Percentiles rank a stretch among this genome's conserved stretches.
Conservation (phyloP, 331 rosid species). For the Ulmus americana region DNA sequence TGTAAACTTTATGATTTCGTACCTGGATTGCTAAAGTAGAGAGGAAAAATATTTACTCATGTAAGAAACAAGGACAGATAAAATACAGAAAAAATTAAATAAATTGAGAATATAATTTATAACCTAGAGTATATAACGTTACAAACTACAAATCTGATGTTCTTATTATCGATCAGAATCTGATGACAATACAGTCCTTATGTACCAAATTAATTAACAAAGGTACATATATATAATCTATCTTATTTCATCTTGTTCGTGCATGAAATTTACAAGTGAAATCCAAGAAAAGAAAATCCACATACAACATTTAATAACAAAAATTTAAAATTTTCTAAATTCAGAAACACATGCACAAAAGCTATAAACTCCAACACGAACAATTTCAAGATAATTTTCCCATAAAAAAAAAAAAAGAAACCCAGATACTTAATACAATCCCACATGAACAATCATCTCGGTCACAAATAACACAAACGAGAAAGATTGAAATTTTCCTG, state of each 20-base stretch:
- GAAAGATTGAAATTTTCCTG: neutral
- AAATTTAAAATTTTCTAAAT: neutral
- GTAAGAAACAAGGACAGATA: no score
- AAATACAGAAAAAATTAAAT: no score
- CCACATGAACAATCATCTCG: no score
- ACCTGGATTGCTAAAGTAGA: no score
- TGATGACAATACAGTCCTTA: neutral
- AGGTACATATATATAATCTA: neutral
- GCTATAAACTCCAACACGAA: no score
- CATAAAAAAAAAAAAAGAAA: neutral
- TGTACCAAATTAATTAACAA: neutral
- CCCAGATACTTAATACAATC: no score
- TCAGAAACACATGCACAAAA: neutral
- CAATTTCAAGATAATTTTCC: neutral
- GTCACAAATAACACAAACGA: neutral
- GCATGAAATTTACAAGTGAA: neutral
- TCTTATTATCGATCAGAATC: neutral
- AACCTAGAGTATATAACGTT: no score
- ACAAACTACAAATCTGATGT: no score
- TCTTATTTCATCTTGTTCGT: neutral
- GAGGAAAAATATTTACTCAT: no score
- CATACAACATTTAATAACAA: neutral
- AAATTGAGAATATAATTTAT: no score
- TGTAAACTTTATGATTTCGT: no score
- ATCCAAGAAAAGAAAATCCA: neutral